phyloP scores from a whole-genome alignment of 768 basidiomycete genomes.

The Lactarius indigo region DNA sequence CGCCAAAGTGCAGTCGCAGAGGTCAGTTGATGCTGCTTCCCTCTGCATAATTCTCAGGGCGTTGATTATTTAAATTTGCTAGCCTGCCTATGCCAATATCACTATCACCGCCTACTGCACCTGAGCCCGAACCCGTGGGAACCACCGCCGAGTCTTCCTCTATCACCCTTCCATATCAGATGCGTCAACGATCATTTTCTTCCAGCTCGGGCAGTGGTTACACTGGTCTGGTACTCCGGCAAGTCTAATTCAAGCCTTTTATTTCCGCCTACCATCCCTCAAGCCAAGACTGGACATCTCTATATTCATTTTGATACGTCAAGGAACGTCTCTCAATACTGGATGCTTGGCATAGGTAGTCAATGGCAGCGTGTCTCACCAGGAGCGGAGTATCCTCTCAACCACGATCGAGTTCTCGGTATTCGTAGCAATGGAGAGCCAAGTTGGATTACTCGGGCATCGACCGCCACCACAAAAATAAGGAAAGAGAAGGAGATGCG shows the following conservation, averaged over 20 bases:
- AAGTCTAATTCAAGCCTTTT: neutral
- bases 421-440: neutral
- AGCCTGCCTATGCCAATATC: too few relatives aligned
- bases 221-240: neutral
- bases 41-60: too few relatives aligned
- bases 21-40: too few relatives aligned
- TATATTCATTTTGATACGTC: neutral
- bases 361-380: neutral
- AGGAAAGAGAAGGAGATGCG: neutral
- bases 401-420: neutral
- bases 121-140: too few relatives aligned
- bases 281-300: neutral
- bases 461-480: neutral
- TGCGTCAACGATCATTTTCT: neutral
- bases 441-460: neutral
- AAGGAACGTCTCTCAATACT: neutral
- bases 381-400: neutral
- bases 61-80: too few relatives aligned
- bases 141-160: too few relatives aligned
- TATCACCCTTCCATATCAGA: too few relatives aligned
- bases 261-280: neutral
- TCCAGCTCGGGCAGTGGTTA: slow-evolving; percentile 5
- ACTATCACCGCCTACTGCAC: too few relatives aligned
- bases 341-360: neutral
- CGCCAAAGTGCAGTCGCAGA: too few relatives aligned